Evolutionary conservation across 2,329 filamentous ascomycete genomes (phyloP), one percentile per base, ranked within the genome.

Genomic region (Ophiocordyceps camponoti-floridani): DNA sequence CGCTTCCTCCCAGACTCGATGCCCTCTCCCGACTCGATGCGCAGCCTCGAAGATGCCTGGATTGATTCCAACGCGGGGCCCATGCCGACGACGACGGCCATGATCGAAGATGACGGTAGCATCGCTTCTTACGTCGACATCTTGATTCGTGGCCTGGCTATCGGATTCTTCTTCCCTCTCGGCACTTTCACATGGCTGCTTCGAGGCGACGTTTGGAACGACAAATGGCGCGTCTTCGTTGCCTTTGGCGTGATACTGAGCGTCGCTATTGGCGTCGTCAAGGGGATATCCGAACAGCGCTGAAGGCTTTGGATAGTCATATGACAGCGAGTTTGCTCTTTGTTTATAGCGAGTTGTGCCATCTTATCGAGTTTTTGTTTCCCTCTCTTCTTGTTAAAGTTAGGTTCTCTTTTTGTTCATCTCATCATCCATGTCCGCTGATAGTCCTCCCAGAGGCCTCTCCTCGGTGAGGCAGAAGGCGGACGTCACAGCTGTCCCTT

Each of bases 151-250:
- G 91, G 88, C 4, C 85, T 91, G 60, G 67, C 93, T 47, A 84
- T 91, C 54, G 91, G 91, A 0, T 98, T 96, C 67, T 83, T 98
- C 59, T 96, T 89, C 77, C 91, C 91, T 4, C 62, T 96, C 10
- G 89, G 85, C 0, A 87, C 84, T 54, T 67, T 89, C 46, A 78
- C 82, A 44, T 95, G 88, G 86, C 66, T 93, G 43, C 73, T 89
- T 51, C 72, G 88, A 60, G 84, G 91, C 47, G 87, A 84, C 1
- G 79, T 96, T 47, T 94, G 87, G 77, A 83, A 79, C 48, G 77
- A 82, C 56, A 71, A 88, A 54, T 83, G 86, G 68, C 80, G 87
- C 58, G 75, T 94, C 53, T 89, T 89, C 52, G 85, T 96, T 14
- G 77, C 84, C 44, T 81, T 87, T 41, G 91, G 91, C 0, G 77